Percentiles rank a stretch among this genome's conserved stretches.
Conservation (phyloP, 2,329 filamentous ascomycete genomes). For the Albifimbria verrucaria region DNA sequence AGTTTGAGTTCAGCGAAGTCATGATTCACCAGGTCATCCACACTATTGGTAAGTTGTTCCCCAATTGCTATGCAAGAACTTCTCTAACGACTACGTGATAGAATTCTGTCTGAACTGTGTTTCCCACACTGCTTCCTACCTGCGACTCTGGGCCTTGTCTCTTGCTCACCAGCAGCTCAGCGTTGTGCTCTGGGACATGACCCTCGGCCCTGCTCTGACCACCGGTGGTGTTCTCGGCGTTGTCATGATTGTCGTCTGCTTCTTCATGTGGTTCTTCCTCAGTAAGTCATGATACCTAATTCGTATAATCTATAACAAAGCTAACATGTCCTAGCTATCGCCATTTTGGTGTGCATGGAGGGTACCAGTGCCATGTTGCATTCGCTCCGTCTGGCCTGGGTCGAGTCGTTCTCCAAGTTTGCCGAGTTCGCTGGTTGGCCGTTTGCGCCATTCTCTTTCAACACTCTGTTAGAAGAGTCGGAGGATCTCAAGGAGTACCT, state of each 20-base stretch:
- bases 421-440: slow-evolving; percentile 86
- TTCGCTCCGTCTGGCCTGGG: slow-evolving; percentile 88
- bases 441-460: slow-evolving; percentile 88
- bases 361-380: slow-evolving; percentile 95
- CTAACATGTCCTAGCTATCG: slow-evolving; percentile 35
- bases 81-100: slow-evolving; percentile 34
- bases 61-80: background rate
- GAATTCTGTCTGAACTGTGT: slow-evolving; percentile 99
- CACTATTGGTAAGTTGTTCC: slow-evolving; percentile 74
- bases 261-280: slow-evolving; percentile 90
- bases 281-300: slow-evolving; percentile 34
- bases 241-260: slow-evolving; percentile 76
- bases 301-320: too few relatives aligned
- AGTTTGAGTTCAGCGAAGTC: slow-evolving; percentile 94
- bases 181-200: slow-evolving; percentile 96
- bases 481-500: slow-evolving; percentile 56
- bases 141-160: slow-evolving; percentile 96
- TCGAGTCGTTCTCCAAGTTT: slow-evolving; percentile 97
- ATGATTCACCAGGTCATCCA: slow-evolving; percentile 99
- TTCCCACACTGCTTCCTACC: slow-evolving; percentile 96
- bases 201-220: slow-evolving; percentile 71
- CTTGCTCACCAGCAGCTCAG: slow-evolving; percentile 97
- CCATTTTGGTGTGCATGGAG: slow-evolving; percentile 87
- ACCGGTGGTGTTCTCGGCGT: slow-evolving; percentile 66
- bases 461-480: slow-evolving; percentile 79